These are phyloP conservation scores for Abortiporus biennis DNA, from an alignment of 1,284 basidiomycete genomes.

Conservation along the genomic window DNA sequence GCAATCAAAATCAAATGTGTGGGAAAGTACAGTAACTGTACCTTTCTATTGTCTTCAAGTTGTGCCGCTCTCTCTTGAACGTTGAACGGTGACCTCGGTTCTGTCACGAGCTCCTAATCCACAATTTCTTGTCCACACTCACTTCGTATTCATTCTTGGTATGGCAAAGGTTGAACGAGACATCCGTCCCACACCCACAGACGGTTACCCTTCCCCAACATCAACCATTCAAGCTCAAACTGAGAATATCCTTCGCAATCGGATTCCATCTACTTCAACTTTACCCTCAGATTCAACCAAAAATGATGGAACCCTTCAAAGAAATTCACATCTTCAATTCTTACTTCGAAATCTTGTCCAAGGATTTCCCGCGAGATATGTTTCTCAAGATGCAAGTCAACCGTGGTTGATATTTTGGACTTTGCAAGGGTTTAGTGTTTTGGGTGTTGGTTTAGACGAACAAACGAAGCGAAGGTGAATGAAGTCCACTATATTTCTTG, in stretches of 20 bases:
- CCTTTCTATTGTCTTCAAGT: too few relatives aligned
- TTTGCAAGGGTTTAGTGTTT: conserved; percentile 70
- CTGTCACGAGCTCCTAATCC: too few relatives aligned
- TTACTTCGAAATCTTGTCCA: conserved; percentile 64
- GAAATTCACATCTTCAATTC: conserved; percentile 61
- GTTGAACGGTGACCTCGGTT: too few relatives aligned
- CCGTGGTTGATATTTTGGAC: conserved; percentile 94
- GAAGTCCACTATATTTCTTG: conserved; percentile 16
- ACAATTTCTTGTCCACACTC: too few relatives aligned
- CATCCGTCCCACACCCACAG: conserved; percentile 34
- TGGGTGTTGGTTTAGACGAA: conserved; percentile 77
- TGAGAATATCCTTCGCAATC: conserved; percentile 51
- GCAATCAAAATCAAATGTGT: too few relatives aligned
- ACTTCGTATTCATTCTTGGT: too few relatives aligned
- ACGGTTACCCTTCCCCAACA: conserved; percentile 60
- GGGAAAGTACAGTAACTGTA: too few relatives aligned
- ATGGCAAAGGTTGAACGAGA: too few relatives aligned
- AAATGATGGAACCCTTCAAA: conserved; percentile 35
- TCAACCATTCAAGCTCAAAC: conserved; percentile 62
- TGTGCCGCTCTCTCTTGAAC: too few relatives aligned
- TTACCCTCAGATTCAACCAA: conserved; percentile 11
- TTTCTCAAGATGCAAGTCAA: conserved; percentile 85
- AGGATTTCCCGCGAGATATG: conserved; percentile 73
- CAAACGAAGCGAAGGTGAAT: conserved; percentile 67
- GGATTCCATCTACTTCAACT: conserved; percentile 31